These are phyloP conservation scores for Leptosphaerulina australis DNA, from an alignment of 2,329 filamentous ascomycete species.

Conservation along the genomic window DNA sequence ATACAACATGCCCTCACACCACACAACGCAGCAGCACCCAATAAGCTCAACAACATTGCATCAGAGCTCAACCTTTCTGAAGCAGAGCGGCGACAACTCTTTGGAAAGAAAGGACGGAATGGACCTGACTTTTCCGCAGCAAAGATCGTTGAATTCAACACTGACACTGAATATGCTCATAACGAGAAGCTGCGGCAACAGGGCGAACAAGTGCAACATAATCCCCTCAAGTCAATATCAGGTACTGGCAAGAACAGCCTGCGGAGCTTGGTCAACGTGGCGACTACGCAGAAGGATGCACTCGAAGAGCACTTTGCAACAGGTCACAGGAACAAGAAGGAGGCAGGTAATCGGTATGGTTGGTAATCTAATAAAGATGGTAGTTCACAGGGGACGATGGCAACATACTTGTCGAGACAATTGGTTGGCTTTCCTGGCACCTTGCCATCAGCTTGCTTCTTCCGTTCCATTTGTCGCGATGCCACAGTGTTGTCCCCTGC, in stretches of 20 bases:
- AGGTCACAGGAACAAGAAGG: conserved; percentile 77
- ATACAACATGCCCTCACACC: conserved; percentile 20
- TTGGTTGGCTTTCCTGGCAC: too few relatives aligned
- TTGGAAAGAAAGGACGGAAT: conserved; percentile 69
- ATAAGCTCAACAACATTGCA: conserved; percentile 73
- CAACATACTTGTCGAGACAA: too few relatives aligned
- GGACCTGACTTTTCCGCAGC: conserved; percentile 57
- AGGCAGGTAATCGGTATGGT: conserved; percentile 82
- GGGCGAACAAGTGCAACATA: conserved; percentile 74
- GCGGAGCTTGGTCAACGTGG: conserved; percentile 83
- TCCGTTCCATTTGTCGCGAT: too few relatives aligned
- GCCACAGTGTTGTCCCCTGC: too few relatives aligned
- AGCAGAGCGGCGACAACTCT: conserved; percentile 79
- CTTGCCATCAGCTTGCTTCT: too few relatives aligned
- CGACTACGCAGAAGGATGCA: conserved; percentile 80
- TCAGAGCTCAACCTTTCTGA: conserved; percentile 79
- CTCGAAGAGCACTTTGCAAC: conserved; percentile 90
- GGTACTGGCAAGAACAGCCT: conserved; percentile 85
- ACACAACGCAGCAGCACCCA: conserved; percentile 30
- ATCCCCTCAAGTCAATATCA: conserved; percentile 80
- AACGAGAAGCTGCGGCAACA: conserved; percentile 78
- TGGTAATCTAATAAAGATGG: too few relatives aligned
- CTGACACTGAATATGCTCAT: conserved; percentile 81
- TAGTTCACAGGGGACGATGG: too few relatives aligned
- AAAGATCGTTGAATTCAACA: conserved; percentile 86